phyloP scores from a whole-genome alignment of 371 early-diverging fungal genomes.

The Phascolomyces articulosus region DNA sequence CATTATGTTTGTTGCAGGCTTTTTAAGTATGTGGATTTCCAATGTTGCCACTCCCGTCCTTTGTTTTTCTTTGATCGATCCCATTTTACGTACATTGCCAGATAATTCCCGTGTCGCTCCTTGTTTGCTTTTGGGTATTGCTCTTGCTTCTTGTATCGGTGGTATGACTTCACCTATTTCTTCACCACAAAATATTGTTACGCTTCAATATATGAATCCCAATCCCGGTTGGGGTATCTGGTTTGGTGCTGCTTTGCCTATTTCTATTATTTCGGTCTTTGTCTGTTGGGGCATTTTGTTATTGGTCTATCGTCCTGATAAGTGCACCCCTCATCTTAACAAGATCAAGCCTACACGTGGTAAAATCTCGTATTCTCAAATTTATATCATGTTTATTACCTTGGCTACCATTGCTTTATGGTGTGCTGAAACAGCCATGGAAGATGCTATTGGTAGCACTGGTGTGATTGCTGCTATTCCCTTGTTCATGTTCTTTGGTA shows the following conservation, averaged over 20 bases:
- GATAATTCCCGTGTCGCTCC: constrained; percentile 74
- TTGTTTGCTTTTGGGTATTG: constrained; percentile 91
- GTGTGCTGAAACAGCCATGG: constrained; percentile 82
- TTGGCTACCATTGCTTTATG: constrained; percentile 80
- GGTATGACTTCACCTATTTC: constrained; percentile 98
- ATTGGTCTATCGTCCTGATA: constrained; percentile 63
- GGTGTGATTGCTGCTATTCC: constrained; percentile 93
- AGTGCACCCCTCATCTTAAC: constrained; percentile 51
- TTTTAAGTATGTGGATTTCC: constrained; percentile 82
- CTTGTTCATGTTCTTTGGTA: constrained; percentile 82
- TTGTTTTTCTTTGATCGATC: constrained; percentile 75
- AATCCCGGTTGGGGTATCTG: constrained; percentile 86
- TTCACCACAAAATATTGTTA: constrained; percentile 94
- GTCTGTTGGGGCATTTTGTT: constrained; percentile 85
- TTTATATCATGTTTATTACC: constrained; percentile 61
- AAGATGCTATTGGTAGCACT: constrained; percentile 84
- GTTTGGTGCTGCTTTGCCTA: constrained; percentile 80
- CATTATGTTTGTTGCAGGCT: constrained; percentile 78
- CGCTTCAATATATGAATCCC: constrained; percentile 85
- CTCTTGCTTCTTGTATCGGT: constrained; percentile 93
- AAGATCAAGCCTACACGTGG: constrained; percentile 55
- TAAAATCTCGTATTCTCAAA: constrained; percentile 57
- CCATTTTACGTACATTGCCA: constrained; percentile 76
- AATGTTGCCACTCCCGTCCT: constrained; percentile 89
- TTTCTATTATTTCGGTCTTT: constrained; percentile 73